Conservation (phyloP, 768 basidiomycete species). For the Trametes cinnabarina region DNA sequence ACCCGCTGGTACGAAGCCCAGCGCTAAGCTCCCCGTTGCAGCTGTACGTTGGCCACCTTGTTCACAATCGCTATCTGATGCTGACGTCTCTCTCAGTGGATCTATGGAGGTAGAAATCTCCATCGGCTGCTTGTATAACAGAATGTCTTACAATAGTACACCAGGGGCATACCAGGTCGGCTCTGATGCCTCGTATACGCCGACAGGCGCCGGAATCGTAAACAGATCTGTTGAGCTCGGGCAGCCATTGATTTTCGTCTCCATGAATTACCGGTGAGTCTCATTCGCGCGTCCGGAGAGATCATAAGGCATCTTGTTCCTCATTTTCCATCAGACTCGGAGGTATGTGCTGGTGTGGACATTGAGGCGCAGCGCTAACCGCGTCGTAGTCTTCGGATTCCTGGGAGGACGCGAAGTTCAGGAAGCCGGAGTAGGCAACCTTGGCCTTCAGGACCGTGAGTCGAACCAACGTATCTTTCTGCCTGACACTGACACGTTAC, state of each 20-base stretch:
- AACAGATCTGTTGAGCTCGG: constrained; percentile 42
- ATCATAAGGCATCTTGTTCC: too few relatives aligned
- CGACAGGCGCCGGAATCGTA: constrained; percentile 24
- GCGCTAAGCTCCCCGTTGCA: constrained; percentile 7
- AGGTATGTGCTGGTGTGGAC: background rate
- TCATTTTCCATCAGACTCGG: constrained; percentile 31
- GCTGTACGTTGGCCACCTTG: background rate
- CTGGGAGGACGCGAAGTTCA: constrained; percentile 21
- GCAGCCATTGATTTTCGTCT: constrained; percentile 49
- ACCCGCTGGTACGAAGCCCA: constrained; percentile 35
- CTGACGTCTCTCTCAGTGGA: background rate
- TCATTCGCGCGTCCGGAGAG: too few relatives aligned
- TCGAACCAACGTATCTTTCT: too few relatives aligned
- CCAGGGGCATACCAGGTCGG: constrained; percentile 9
- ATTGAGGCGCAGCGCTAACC: too few relatives aligned
- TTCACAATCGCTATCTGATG: background rate
- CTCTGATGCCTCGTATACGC: constrained; percentile 3
- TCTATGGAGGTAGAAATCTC: constrained; percentile 1
- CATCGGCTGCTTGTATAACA: too few relatives aligned
- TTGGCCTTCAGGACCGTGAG: constrained; percentile 38
- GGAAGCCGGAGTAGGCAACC: constrained; percentile 28
- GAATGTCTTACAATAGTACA: background rate
- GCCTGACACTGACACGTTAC: background rate
- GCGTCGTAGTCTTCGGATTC: constrained; percentile 28
- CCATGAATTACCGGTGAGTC: constrained; percentile 47